Base-by-base conservation (phyloP, 306 rosid species). In the Dryas alaskensis region DNA sequence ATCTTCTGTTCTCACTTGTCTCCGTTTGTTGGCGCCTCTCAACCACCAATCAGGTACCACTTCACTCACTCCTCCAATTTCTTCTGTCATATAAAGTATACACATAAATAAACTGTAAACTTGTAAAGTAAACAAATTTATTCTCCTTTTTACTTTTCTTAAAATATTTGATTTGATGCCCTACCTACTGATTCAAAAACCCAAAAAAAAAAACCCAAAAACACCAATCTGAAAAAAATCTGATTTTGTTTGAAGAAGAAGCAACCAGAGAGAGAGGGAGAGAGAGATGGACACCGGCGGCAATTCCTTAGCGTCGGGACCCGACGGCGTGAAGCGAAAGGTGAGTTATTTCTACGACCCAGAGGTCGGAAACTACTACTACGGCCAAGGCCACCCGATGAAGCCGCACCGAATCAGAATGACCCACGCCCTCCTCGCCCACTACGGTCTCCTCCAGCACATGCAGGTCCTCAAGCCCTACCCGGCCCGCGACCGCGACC, bases 321-420 rank as follows among this genome's bases (percentile, higher is more conserved):
- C 94, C 60, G 97, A 91, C 67, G 97, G 86, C 27, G 88, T 91
- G 75, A 91, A 91, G 90, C 84, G 97, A 64, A 91, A 87, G 63
- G 97, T 89, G 77, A 76, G 86, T 67, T 89, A 91, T 82, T 89
- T 91, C 87, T 91, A 89, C 81, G 97, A 91, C 83, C 97, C 94
- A 6, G 94, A 89, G 71, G 97, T 91, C 8, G 95, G 97, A 60
- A 91, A 91, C 81, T 89, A 91, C 85, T 91, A 91, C 78, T 91
- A 91, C 70, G 97, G 97, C 25, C 97, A 91, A 73, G 97, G 97
- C 64, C 97, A 91, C 72, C 94, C 97, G n/a, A 91, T 91, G 97
- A 91, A 91, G 86, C 97, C 97, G 2, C 97, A 91, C 82, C 89
- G 97, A 22, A 91, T 91, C 25, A 60, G 97, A 59, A 91, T 91